These are phyloP conservation scores for Celoporthe dispersa DNA, from an alignment of 2,329 filamentous ascomycete genomes.

Conservation along the genomic window DNA sequence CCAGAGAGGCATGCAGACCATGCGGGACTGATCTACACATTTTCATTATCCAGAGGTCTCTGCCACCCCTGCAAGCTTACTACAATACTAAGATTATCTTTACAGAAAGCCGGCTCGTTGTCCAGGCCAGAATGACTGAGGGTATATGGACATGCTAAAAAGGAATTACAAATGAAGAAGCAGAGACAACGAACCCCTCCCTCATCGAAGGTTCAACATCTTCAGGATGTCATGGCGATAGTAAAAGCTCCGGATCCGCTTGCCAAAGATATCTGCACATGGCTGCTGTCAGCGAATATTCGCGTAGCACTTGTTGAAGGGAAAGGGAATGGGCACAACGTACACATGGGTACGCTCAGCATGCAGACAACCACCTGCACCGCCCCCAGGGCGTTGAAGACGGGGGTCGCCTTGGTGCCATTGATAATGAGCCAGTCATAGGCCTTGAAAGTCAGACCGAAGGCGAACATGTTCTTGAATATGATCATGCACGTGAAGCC, in stretches of 20 bases:
- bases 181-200: not conserved
- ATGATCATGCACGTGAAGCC: slow-evolving; percentile 88
- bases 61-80: not conserved
- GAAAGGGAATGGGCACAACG: slow-evolving; percentile 47
- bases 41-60: not conserved
- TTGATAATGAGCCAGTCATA: slow-evolving; percentile 79
- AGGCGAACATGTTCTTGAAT: slow-evolving; percentile 95
- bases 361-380: slow-evolving; percentile 80
- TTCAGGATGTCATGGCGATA: slow-evolving; percentile 73
- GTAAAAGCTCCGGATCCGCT: slow-evolving; percentile 76
- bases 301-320: not conserved
- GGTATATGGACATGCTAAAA: not conserved
- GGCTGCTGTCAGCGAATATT: not conserved
- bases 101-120: not conserved
- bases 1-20: not conserved
- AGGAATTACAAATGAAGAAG: not conserved
- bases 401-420: slow-evolving; percentile 56
- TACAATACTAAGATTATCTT: not conserved
- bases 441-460: slow-evolving; percentile 80
- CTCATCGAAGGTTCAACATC: slow-evolving; percentile 43
- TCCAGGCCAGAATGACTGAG: not conserved
- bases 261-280: slow-evolving; percentile 74
- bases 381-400: slow-evolving; percentile 72
- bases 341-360: slow-evolving; percentile 78
- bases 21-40: not conserved